Evolutionary conservation across 345 rosid genomes (phyloP).

Genomic region (Crucihimalaya himalaica): DNA sequence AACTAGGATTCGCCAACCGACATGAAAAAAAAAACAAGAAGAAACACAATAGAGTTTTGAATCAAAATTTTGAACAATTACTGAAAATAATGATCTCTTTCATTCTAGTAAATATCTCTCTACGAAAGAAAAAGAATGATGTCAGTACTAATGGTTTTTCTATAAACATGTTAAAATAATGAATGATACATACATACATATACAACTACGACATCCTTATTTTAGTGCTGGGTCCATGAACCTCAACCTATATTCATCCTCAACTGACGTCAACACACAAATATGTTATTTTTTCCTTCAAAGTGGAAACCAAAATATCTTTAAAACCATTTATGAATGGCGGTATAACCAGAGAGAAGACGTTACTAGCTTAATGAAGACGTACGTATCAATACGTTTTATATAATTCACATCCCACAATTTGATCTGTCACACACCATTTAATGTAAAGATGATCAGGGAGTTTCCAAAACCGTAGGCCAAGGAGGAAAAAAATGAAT

Average conservation of each 20-base stretch:
- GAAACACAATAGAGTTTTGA: not conserved
- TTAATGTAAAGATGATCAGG: constrained; percentile 29
- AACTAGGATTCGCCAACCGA: not conserved
- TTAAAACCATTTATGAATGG: not conserved
- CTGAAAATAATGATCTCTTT: too few relatives aligned
- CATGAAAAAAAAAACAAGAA: not conserved
- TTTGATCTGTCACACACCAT: constrained; percentile 6
- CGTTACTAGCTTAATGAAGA: not conserved
- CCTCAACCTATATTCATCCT: constrained; percentile 28
- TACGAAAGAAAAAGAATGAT: not conserved
- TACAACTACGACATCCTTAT: not conserved
- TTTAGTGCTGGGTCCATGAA: constrained; percentile 29
- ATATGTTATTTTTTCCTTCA: not conserved
- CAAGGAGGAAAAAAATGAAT: not conserved
- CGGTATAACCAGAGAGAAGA: not conserved
- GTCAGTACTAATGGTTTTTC: too few relatives aligned
- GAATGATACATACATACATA: too few relatives aligned
- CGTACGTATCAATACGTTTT: not conserved
- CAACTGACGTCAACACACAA: constrained; percentile 21
- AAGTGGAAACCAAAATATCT: constrained; percentile 15
- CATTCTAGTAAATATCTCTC: not conserved
- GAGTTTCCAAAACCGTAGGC: constrained; percentile 37
- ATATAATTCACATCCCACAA: not conserved
- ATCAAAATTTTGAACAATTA: not conserved
- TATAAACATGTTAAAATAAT: not conserved